Evolutionary conservation across 2,329 filamentous ascomycete genomes (phyloP).

Genomic region (Sarocladiaceae sp.): DNA sequence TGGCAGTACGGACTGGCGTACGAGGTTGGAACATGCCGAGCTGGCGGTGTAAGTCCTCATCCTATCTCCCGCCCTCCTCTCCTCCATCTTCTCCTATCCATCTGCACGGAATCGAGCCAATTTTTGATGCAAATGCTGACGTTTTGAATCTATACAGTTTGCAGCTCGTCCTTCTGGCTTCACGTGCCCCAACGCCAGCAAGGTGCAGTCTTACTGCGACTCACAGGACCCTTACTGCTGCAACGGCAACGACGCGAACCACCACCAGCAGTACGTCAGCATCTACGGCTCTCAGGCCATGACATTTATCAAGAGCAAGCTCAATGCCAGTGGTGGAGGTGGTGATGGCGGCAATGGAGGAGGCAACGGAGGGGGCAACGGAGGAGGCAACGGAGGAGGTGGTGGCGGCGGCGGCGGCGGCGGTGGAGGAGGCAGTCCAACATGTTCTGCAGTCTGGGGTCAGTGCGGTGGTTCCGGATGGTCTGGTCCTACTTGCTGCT

Average conservation of each 20-base stretch:
- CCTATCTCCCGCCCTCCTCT: neutral
- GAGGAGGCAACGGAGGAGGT: neutral
- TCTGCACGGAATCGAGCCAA: no score
- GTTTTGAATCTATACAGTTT: slow-evolving; percentile 37
- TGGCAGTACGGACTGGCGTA: slow-evolving; percentile 49
- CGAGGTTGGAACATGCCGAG: slow-evolving; percentile 52
- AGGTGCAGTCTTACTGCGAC: slow-evolving; percentile 61
- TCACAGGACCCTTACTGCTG: slow-evolving; percentile 60
- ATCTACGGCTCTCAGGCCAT: slow-evolving; percentile 56
- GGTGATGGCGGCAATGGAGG: neutral
- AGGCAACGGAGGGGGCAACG: neutral
- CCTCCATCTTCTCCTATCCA: neutral
- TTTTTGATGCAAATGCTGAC: no score
- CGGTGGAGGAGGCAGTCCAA: neutral
- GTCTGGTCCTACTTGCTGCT: slow-evolving; percentile 16
- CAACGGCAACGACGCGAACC: slow-evolving; percentile 52
- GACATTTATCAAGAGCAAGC: slow-evolving; percentile 46
- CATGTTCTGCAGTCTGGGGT: slow-evolving; percentile 8
- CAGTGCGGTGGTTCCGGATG: slow-evolving; percentile 15
- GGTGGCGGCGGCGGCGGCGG: neutral
- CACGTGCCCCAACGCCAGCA: slow-evolving; percentile 43
- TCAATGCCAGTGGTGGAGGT: slow-evolving; percentile 10
- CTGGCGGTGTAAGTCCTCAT: slow-evolving; percentile 43
- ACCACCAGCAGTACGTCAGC: slow-evolving; percentile 57
- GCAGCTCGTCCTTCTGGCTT: slow-evolving; percentile 53